Conservation (phyloP, 2,329 filamentous ascomycete species). For the Aspergillus cejpii region DNA sequence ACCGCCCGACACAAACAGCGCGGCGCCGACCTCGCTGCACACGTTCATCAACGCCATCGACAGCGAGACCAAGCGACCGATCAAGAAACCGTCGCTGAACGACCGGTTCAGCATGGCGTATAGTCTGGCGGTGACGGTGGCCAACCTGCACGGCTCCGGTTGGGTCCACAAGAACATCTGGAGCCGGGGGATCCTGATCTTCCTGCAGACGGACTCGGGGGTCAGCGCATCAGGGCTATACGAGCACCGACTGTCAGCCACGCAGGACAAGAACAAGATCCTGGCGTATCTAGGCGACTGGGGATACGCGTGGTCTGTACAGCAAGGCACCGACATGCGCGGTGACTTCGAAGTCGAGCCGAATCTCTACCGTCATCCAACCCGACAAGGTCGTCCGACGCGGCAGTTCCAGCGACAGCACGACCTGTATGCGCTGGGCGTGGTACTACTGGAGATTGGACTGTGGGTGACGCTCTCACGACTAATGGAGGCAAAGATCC, state of each 20-base stretch:
- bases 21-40: slow-evolving; percentile 14
- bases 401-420: slow-evolving; percentile 26
- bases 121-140: slow-evolving; percentile 21
- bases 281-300: slow-evolving; percentile 24
- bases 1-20: slow-evolving; percentile 9
- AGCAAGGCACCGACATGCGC: slow-evolving; percentile 21
- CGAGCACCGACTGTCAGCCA: slow-evolving; percentile 1
- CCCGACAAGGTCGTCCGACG: slow-evolving; percentile 26
- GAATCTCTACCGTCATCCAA: slow-evolving; percentile 30
- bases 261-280: slow-evolving; percentile 1
- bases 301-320: slow-evolving; percentile 22
- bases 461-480: slow-evolving; percentile 27
- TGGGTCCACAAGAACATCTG: slow-evolving; percentile 30
- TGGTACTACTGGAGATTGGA: slow-evolving; percentile 37
- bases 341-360: slow-evolving; percentile 23
- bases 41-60: slow-evolving; percentile 20
- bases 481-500: slow-evolving; percentile 22
- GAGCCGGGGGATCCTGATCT: slow-evolving; percentile 26
- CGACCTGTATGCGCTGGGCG: slow-evolving; percentile 37
- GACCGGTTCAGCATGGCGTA: slow-evolving; percentile 24
- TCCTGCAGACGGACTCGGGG: slow-evolving; percentile 9
- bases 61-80: slow-evolving; percentile 9
- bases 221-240: slow-evolving; percentile 5
- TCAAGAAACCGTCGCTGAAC: slow-evolving; percentile 15
- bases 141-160: slow-evolving; percentile 22